phyloP scores from a whole-genome alignment of 179 eudicot genomes.

The Beta macrorhiza region DNA sequence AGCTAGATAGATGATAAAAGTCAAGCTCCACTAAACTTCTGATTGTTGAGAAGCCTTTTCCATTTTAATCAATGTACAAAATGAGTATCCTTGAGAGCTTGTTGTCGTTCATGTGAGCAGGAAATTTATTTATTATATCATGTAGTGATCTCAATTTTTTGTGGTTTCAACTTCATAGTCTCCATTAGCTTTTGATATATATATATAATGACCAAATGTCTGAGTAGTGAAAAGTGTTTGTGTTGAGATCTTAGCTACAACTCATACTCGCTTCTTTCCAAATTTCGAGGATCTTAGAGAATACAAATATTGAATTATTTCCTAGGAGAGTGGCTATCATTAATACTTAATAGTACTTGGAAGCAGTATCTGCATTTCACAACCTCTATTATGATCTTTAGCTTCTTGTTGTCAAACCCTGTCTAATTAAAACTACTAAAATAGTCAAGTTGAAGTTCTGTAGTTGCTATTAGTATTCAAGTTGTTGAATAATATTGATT shows the following conservation, averaged over 20 bases:
- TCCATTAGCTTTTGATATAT: neutral
- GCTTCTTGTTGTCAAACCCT: neutral
- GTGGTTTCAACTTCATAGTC: neutral
- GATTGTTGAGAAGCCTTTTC: neutral
- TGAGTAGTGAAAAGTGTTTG: neutral
- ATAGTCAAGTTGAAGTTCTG: too few species aligned
- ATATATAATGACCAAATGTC: neutral
- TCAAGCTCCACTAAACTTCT: neutral
- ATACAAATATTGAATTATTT: neutral
- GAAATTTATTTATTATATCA: neutral
- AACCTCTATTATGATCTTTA: neutral
- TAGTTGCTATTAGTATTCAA: too few species aligned
- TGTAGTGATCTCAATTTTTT: neutral
- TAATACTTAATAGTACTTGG: neutral
- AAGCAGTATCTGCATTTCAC: neutral
- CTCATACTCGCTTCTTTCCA: neutral
- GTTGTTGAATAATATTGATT: too few species aligned
- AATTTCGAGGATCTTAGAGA: neutral
- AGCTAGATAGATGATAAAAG: neutral
- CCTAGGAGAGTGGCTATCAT: neutral
- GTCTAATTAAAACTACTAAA: too few species aligned
- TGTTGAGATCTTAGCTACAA: neutral
- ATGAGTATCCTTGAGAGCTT: neutral
- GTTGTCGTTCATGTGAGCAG: neutral
- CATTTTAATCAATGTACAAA: neutral